Evolutionary conservation across 768 basidiomycete genomes (phyloP), one percentile per base, ranked within the genome.

Genomic region (Asterophora lycoperdoides): DNA sequence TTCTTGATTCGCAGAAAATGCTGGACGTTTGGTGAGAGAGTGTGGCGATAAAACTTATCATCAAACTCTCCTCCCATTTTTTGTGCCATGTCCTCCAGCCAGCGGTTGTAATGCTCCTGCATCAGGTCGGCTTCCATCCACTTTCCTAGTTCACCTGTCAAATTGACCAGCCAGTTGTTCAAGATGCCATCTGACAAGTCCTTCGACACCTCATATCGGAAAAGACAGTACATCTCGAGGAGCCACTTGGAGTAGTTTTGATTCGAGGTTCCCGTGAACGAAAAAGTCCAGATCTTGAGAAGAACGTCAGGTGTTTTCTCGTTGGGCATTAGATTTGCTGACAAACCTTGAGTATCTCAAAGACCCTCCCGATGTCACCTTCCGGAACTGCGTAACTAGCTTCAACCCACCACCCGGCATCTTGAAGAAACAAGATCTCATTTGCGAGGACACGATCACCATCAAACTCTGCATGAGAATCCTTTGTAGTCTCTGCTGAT

Each of bases 361-460:
- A 59, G 0, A 62, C 57, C 2, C 61, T 57, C 1, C 67, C 66
- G 32, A 59, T 57, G 51, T 66, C 62, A 4, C 68, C 66, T 19
- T 65, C 64, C 5, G 65, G 41, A 11, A 61, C 46, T 1, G 65
- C 58, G 40, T 59, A 51, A 1, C 49, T 38, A 19, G 58, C 41
- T 28, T 66, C 64, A 5, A 56, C 49, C 20, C 51, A 60, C 54
- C 56, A 55, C 5, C 53, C 39, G 37, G 49, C 48, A 41, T 60
- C 57, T 9, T 45, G 58, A 0, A 63, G 34, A 39, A 58, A 62
- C 3, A 62, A 44, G 14, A 60, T 55, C 6, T 37, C 44, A 40
- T 60, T 60, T 15, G 57, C 56, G 13, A 64, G 53, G 2, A 56
- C 53, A 19, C 50, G 53, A 45, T 65, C 60, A 17, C 62, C 61